phyloP scores from a whole-genome alignment of 805 yeast species.

The Zygosaccharomyces gambellarensis region DNA sequence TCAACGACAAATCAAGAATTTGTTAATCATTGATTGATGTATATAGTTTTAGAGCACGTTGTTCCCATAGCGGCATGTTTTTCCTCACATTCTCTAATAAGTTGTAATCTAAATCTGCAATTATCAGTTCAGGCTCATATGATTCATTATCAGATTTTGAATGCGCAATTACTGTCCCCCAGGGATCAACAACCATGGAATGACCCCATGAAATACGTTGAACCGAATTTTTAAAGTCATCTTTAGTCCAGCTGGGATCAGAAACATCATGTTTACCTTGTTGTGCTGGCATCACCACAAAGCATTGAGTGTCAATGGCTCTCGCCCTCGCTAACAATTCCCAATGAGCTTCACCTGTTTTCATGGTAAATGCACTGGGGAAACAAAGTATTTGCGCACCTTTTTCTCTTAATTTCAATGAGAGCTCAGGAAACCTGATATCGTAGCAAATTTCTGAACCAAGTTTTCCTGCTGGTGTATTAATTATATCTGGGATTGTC shows the following conservation, averaged over 20 bases:
- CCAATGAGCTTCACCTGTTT: conserved; percentile 93
- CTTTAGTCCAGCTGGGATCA: conserved; percentile 8
- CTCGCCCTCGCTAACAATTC: conserved; percentile 69
- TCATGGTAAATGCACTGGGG: conserved; percentile 90
- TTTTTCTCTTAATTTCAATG: conserved; percentile 52
- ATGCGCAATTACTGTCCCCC: conserved; percentile 74
- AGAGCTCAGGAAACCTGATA: conserved; percentile 79
- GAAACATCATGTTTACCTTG: conserved; percentile 65
- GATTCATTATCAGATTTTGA: conserved; percentile 41
- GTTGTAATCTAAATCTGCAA: conserved; percentile 63
- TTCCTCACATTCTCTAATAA: conserved; percentile 47
- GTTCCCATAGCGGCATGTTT: conserved; percentile 75
- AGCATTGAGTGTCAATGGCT: conserved; percentile 85
- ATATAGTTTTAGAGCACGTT: conserved; percentile 41
- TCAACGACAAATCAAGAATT: conserved; percentile 23
- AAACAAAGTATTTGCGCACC: conserved; percentile 78
- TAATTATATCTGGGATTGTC: conserved; percentile 48
- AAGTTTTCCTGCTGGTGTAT: conserved; percentile 55
- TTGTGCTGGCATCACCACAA: conserved; percentile 85
- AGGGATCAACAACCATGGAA: conserved; percentile 81
- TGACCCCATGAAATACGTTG: conserved; percentile 80
- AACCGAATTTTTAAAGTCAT: conserved; percentile 2
- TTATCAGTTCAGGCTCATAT: conserved; percentile 43
- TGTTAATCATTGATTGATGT: background rate
- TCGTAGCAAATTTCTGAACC: conserved; percentile 83